Conservation (phyloP, 805 yeast genomes). For the Spencermartinsiella europaea region DNA sequence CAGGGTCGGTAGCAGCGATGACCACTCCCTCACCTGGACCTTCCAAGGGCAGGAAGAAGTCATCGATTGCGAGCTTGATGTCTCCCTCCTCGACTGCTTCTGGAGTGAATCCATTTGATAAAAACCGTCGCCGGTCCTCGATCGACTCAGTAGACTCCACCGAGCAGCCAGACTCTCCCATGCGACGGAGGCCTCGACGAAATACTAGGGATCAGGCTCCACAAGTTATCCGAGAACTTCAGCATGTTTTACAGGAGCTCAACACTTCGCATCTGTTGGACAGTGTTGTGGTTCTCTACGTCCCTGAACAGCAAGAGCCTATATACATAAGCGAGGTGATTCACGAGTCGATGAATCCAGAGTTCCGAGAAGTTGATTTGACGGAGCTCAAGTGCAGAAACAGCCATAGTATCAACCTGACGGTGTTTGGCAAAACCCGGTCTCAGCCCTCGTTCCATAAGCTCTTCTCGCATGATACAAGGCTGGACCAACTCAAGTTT, state of each 20-base stretch:
- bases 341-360: slow-evolving; percentile 20
- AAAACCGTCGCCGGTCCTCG: slow-evolving; percentile 6
- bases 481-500: slow-evolving; percentile 12
- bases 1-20: not conserved
- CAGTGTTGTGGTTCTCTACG: slow-evolving; percentile 15
- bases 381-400: slow-evolving; percentile 9
- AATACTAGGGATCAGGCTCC: slow-evolving; percentile 5
- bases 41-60: not conserved
- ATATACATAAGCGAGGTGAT: slow-evolving; percentile 21
- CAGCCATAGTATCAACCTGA: slow-evolving; percentile 6
- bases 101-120: not conserved
- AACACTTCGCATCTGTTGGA: slow-evolving; percentile 20
- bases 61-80: not conserved
- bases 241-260: slow-evolving; percentile 31
- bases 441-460: not conserved
- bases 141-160: slow-evolving; percentile 6
- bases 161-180: slow-evolving; percentile 4
- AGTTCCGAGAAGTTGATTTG: slow-evolving; percentile 20
- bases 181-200: slow-evolving; percentile 8
- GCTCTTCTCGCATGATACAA: not conserved
- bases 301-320: slow-evolving; percentile 10
- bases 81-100: not conserved
- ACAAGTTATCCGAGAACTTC: slow-evolving; percentile 11
- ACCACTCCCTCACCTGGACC: too few relatives aligned
- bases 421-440: slow-evolving; percentile 14